Evolutionary conservation across 176 grass and related monocot genomes (phyloP).

Genomic region (Phoenix dactylifera): DNA sequence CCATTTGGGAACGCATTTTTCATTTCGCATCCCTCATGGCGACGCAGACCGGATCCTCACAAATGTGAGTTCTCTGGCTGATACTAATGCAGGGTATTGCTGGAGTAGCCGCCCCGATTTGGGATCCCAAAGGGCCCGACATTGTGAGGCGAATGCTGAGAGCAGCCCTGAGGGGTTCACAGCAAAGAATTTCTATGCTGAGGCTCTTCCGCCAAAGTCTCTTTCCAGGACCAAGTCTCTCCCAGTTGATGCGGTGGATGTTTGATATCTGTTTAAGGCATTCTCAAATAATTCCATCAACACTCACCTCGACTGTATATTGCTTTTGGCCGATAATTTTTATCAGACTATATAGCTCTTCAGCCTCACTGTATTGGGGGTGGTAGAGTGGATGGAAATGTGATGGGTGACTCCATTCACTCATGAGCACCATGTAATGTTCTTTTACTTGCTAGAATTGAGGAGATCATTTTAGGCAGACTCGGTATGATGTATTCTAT

Average conservation of each 20-base stretch:
- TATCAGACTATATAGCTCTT: constrained; percentile 19
- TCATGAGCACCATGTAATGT: no score
- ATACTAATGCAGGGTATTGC: neutral
- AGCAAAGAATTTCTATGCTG: constrained; percentile 29
- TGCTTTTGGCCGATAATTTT: constrained; percentile 18
- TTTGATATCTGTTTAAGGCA: constrained; percentile 8
- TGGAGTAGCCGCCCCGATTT: constrained; percentile 7
- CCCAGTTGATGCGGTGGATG: constrained; percentile 26
- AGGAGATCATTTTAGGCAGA: no score
- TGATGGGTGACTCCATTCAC: no score
- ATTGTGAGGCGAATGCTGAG: constrained; percentile 22
- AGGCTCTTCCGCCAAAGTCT: constrained; percentile 32
- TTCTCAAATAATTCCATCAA: neutral
- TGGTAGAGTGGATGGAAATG: no score
- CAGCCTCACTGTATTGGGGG: neutral
- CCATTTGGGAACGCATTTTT: constrained; percentile 66
- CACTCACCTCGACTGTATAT: constrained; percentile 32
- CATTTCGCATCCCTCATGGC: constrained; percentile 35
- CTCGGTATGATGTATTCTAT: no score
- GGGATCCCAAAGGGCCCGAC: constrained; percentile 31
- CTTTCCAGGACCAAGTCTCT: constrained; percentile 42
- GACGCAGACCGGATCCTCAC: neutral
- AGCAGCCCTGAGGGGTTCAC: constrained; percentile 30
- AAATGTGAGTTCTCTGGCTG: no score
- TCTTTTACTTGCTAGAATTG: no score